phyloP scores from a whole-genome alignment of 352 stramenopile genomes.

The Phytophthora gonapodyides region DNA sequence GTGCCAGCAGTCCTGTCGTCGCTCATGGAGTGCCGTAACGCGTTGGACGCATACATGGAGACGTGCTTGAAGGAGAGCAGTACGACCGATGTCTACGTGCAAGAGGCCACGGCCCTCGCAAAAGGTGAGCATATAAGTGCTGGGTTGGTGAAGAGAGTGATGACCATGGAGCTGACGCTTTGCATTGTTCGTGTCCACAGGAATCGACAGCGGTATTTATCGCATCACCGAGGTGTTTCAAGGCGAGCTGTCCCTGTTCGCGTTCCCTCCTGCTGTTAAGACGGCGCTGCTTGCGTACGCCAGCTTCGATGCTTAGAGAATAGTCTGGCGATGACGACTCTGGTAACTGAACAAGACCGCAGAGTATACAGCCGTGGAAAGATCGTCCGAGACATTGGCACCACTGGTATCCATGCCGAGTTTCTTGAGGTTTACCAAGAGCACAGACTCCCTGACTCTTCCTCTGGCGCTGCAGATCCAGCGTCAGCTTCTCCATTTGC shows the following conservation, averaged over 20 bases:
- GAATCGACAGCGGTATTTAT: slow-evolving; percentile 82
- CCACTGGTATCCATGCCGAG: slow-evolving; percentile 66
- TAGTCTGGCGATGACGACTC: slow-evolving; percentile 18
- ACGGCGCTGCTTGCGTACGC: slow-evolving; percentile 51
- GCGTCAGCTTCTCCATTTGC: slow-evolving; percentile 42
- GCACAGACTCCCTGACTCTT: slow-evolving; percentile 23
- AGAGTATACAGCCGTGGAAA: slow-evolving; percentile 86
- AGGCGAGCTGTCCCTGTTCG: slow-evolving; percentile 60
- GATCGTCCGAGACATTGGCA: slow-evolving; percentile 50
- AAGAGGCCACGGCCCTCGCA: slow-evolving; percentile 60
- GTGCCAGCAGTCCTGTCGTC: slow-evolving; percentile 70
- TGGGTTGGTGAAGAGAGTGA: background rate
- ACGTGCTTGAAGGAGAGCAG: slow-evolving; percentile 69
- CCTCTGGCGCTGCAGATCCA: slow-evolving; percentile 26
- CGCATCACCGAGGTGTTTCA: slow-evolving; percentile 74
- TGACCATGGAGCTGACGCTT: slow-evolving; percentile 8
- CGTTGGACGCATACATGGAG: slow-evolving; percentile 69
- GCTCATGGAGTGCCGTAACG: slow-evolving; percentile 68
- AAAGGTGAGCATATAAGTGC: slow-evolving; percentile 43
- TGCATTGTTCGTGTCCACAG: slow-evolving; percentile 28
- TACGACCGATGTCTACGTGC: slow-evolving; percentile 61
- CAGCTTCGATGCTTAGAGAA: slow-evolving; percentile 50
- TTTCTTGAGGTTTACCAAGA: slow-evolving; percentile 71
- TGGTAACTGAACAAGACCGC: slow-evolving; percentile 50
- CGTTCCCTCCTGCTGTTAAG: slow-evolving; percentile 55